Percentiles rank a stretch among this genome's conserved stretches.
Evolutionary conservation across 164 flowering plant species (phyloP).

Genomic region (Malania oleifera): DNA sequence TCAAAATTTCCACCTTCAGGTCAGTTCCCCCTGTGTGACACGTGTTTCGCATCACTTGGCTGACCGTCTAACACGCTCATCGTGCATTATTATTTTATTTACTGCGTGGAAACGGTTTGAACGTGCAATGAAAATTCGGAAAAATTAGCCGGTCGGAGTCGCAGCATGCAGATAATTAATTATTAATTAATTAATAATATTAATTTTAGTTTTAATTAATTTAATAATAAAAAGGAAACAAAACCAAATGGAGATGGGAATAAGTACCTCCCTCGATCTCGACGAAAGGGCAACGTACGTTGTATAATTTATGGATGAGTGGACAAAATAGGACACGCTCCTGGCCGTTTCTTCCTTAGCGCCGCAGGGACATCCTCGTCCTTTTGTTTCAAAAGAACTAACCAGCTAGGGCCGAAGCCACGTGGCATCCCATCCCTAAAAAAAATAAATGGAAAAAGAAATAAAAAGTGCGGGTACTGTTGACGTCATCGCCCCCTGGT

Average conservation of each 20-base stretch:
- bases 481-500: conserved; percentile 20
- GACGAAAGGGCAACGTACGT: neutral
- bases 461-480: conserved; percentile 14
- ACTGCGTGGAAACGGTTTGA: no score
- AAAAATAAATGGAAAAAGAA: conserved; percentile 3
- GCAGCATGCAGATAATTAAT: no score
- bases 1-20: no score
- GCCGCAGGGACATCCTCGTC: conserved; percentile 14
- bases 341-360: neutral
- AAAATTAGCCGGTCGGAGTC: no score
- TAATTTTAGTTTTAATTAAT: no score
- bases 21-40: no score
- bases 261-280: neutral
- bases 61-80: no score
- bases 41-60: no score
- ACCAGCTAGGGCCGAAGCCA: conserved; percentile 9
- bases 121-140: no score
- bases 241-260: neutral
- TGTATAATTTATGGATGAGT: neutral
- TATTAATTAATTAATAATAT: no score
- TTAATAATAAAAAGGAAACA: no score
- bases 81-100: no score
- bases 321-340: conserved; percentile 12
- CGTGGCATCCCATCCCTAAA: conserved; percentile 10
- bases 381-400: neutral